Conservation (phyloP, 768 basidiomycete genomes). For the Lactifluus hygrophoroides region DNA sequence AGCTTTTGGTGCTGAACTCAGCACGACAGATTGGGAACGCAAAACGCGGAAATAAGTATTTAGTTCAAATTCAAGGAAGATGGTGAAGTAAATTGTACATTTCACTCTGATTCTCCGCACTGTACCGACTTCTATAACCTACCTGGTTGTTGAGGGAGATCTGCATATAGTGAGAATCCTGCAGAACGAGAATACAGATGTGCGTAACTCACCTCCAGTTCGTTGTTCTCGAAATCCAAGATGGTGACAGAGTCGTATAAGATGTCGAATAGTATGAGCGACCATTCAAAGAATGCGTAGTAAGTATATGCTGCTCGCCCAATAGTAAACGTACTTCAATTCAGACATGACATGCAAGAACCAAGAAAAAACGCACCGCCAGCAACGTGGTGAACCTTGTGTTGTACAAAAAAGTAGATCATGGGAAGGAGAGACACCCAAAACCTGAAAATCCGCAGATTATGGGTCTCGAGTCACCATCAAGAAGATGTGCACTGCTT, state of each 20-base stretch:
- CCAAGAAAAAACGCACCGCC: slow-evolving; percentile 46
- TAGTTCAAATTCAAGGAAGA: slow-evolving; percentile 32
- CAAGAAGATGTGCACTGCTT: slow-evolving; percentile 18
- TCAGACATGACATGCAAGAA: not conserved
- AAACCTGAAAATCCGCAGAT: slow-evolving; percentile 42
- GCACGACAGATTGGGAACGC: not conserved
- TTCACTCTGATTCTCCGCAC: slow-evolving; percentile 24
- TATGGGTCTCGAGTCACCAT: not conserved
- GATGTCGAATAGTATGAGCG: slow-evolving; percentile 64
- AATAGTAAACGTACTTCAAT: slow-evolving; percentile 2
- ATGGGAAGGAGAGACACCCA: slow-evolving; percentile 62
- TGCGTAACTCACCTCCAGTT: slow-evolving; percentile 38
- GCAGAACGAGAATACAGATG: not conserved
- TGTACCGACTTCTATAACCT: slow-evolving; percentile 16
- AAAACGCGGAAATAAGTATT: slow-evolving; percentile 9
- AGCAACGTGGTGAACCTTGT: slow-evolving; percentile 70
- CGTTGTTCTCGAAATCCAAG: slow-evolving; percentile 46
- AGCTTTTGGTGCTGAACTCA: slow-evolving; percentile 2
- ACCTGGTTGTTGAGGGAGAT: slow-evolving; percentile 26
- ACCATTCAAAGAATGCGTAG: slow-evolving; percentile 88
- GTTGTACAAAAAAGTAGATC: slow-evolving; percentile 78
- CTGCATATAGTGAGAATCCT: slow-evolving; percentile 11
- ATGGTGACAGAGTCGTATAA: slow-evolving; percentile 61
- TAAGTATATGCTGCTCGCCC: slow-evolving; percentile 63
- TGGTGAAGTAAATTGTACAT: slow-evolving; percentile 41